Conservation (phyloP, 2,329 filamentous ascomycete genomes). For the Exophiala mesophila region DNA sequence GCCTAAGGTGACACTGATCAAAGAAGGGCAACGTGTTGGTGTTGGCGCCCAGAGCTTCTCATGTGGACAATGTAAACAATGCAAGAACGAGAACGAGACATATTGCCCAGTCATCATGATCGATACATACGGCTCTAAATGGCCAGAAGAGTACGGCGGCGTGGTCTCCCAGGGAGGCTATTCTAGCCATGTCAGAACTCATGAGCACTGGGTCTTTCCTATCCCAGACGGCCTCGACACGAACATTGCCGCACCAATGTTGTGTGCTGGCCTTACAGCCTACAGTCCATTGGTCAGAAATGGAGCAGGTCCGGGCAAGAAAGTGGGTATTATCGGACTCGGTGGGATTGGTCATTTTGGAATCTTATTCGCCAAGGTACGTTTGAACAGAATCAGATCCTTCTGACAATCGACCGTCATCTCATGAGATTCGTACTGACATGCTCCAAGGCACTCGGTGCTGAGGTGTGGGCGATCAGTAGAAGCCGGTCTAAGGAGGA, state of each 20-base stretch:
- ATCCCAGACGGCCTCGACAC: constrained; percentile 27
- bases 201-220: constrained; percentile 60
- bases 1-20: constrained; percentile 39
- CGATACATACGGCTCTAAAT: constrained; percentile 48
- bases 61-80: constrained; percentile 51
- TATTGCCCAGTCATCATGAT: constrained; percentile 54
- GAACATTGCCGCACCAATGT: constrained; percentile 7
- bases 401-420: background rate
- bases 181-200: constrained; percentile 62
- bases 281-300: constrained; percentile 36
- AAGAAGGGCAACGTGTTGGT: constrained; percentile 59
- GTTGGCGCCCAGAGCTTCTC: constrained; percentile 57
- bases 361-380: constrained; percentile 52
- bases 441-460: constrained; percentile 48
- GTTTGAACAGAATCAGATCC: background rate
- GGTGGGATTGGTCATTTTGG: constrained; percentile 68
- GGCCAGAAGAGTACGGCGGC: constrained; percentile 24
- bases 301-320: constrained; percentile 48
- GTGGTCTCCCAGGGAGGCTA: constrained; percentile 61
- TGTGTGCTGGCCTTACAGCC: constrained; percentile 15
- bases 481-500: constrained; percentile 55
- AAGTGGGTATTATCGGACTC: constrained; percentile 37
- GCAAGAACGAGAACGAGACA: constrained; percentile 61
- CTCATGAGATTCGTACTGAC: no score
- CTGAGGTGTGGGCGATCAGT: constrained; percentile 57